Base-by-base conservation (phyloP, 2,329 filamentous ascomycete genomes). In the Tothia fuscella region DNA sequence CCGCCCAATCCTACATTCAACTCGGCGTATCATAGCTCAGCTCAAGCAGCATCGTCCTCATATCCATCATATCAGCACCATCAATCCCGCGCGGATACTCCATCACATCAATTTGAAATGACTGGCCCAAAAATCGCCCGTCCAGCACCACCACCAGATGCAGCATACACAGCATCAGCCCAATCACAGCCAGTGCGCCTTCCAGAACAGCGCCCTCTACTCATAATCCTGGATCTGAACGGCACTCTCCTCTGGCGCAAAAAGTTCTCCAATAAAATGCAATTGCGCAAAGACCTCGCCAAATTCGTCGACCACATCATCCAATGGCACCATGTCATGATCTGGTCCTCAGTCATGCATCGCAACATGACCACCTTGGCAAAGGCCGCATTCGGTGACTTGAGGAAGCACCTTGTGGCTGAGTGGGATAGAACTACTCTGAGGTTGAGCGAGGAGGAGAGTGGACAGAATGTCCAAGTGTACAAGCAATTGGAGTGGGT, bases 161-260 rank as follows among this genome's bases (percentile, higher is more conserved):
- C n/a, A n/a, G n/a, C n/a, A n/a, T n/a, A n/a, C n/a, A n/a, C n/a
- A n/a, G n/a, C n/a, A n/a, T n/a, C n/a, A n/a, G n/a, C n/a, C n/a
- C n/a, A n/a, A n/a, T n/a, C n/a, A n/a, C n/a, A n/a, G n/a, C n/a
- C n/a, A n/a, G n/a, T n/a, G n/a, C n/a, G n/a, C n/a, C n/a, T n/a
- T n/a, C n/a, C n/a, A n/a, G n/a, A n/a, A n/a, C n/a, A n/a, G n/a
- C n/a, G n/a, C n/a, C 41, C 41, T 7, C 22, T 43, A 2, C 41
- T 43, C 6, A 10, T 43, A 13, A 24, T 43, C 24, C 32, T 40
- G n/a, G 41, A 43, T 28, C 19, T 43, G 9, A 43, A 43, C 30
- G 41, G 41, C 31, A 41, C 34, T 6, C 41, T 43, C 28, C 20
- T 43, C 14, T 19, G 14, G 22, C 31, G 41, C 7, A 13, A 21